Conservation (phyloP, 257 asterid species). For the Gentiana straminea region DNA sequence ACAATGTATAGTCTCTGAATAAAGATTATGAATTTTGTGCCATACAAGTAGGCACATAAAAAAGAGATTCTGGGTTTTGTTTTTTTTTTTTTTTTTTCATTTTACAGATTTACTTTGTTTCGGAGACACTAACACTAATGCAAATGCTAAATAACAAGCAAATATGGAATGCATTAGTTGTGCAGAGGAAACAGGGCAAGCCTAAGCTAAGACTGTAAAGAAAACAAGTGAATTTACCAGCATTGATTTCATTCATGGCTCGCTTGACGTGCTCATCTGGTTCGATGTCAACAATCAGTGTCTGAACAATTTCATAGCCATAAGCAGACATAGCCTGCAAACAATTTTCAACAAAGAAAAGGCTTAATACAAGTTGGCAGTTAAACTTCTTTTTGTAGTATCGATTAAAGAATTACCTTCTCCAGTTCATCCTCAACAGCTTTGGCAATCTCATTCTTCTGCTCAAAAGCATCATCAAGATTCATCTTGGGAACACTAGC, state of each 20-base stretch:
- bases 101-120: too few relatives aligned
- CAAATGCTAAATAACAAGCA: too few relatives aligned
- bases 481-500: conserved; percentile 74
- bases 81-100: too few relatives aligned
- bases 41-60: too few relatives aligned
- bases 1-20: too few relatives aligned
- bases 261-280: conserved; percentile 84
- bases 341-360: conserved; percentile 3
- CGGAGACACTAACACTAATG: too few relatives aligned
- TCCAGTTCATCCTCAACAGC: conserved; percentile 77
- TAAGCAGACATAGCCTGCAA: conserved; percentile 82
- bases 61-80: too few relatives aligned
- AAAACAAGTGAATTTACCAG: conserved; percentile 32
- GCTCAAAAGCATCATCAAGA: conserved; percentile 70
- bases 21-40: too few relatives aligned
- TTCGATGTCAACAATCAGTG: conserved; percentile 75
- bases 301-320: conserved; percentile 77
- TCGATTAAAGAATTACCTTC: conserved; percentile 28
- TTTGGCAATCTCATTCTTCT: conserved; percentile 75
- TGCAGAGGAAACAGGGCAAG: conserved; percentile 6
- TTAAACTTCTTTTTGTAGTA: background rate
- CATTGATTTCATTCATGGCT: conserved; percentile 87
- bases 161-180: background rate
- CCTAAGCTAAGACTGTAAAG: conserved; percentile 3
- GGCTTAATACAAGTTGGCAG: background rate